Conservation (phyloP, 2,329 filamentous ascomycete species). For the Talaromyces sp. region DNA sequence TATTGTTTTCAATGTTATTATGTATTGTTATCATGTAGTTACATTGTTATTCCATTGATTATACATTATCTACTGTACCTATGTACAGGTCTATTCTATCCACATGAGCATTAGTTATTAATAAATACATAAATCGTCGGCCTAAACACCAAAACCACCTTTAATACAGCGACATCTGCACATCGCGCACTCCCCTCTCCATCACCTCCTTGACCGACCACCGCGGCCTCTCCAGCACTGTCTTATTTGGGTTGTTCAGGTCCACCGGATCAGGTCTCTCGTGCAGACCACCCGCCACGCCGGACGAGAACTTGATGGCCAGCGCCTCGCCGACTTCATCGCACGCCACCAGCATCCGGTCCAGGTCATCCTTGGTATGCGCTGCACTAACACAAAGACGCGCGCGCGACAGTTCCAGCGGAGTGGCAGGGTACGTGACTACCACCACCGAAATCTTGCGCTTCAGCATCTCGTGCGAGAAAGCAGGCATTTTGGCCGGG, state of each 20-base stretch:
- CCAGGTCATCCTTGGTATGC: constrained; percentile 94
- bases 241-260: constrained; percentile 17
- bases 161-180: constrained; percentile 61
- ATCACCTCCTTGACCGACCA: constrained; percentile 73
- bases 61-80: not conserved
- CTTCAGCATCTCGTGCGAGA: constrained; percentile 93
- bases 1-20: not conserved
- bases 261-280: constrained; percentile 52
- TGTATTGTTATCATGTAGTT: too few relatives aligned
- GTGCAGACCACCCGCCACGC: constrained; percentile 76
- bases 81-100: not conserved
- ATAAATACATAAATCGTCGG: not conserved
- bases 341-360: constrained; percentile 79
- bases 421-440: constrained; percentile 90
- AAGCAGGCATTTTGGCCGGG: constrained; percentile 92
- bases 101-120: not conserved
- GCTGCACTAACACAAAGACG: constrained; percentile 90
- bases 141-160: too few relatives aligned
- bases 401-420: constrained; percentile 82
- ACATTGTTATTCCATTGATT: not conserved
- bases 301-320: constrained; percentile 88
- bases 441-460: constrained; percentile 94
- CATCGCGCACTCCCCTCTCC: constrained; percentile 62
- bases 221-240: constrained; percentile 55
- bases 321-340: constrained; percentile 84